Base-by-base conservation (phyloP, 2,329 filamentous ascomycete genomes). In the Fusarium foetens region DNA sequence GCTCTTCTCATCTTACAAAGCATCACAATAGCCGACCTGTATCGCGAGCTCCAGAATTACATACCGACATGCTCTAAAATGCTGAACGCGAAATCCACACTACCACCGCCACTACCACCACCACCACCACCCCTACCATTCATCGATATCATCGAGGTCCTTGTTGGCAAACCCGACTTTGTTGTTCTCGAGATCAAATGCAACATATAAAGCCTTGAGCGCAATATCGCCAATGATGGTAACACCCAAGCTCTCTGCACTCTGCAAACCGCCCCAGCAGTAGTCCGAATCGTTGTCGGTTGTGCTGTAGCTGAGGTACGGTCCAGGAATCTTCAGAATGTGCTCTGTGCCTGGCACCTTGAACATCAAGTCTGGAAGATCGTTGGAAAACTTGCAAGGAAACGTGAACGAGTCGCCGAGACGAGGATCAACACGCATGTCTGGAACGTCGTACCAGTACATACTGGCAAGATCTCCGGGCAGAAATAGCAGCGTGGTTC, bases 221-320 rank as follows among this genome's bases (percentile, higher is more conserved):
- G 94, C 93, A 62, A 93, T 86, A 68, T 95, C 93, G 14, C 94
- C 94, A 62, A 95, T 88, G 77, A 97, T 94, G 62, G 86, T 89
- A 70, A 91, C 86, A 4, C 79, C 77, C 54, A 84, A 74, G 29
- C 77, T 77, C 21, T 80, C 81, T 46, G 84, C 80, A 38, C 83
- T 85, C 84, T 96, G 94, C 70, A 97, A 87, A 53, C 93, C 94
- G 61, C 93, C 93, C 80, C 89, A 95, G 85, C 94, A 96, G 62
- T 79, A 85, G 33, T 85, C 85, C 5, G 82, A 82, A 16, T 85
- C 84, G 21, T 85, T 81, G 17, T 85, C 80, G 29, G 86, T 81
- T 19, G 84, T 79, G 2, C 88, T 84, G 75, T 89, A 91, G 68
- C 87, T 86, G 68, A 92, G 81, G 63, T 88, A 85, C 4, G 79